Percentiles rank a stretch among this genome's conserved stretches.
phyloP scores from a whole-genome alignment of 129 eudicot species.

The Rutidosis leptorrhynchoides region DNA sequence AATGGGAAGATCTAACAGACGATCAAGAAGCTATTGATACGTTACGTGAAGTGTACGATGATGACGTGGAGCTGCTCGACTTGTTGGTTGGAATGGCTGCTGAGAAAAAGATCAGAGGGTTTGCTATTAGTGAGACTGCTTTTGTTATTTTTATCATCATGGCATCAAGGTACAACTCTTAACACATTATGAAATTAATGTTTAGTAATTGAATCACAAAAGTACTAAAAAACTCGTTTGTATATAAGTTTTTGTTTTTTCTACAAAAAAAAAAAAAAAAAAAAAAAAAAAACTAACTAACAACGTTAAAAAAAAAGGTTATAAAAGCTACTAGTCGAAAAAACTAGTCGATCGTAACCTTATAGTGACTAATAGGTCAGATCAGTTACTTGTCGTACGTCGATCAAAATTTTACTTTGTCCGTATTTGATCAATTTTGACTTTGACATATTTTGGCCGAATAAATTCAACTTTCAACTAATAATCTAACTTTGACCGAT shows the following conservation, averaged over 20 bases:
- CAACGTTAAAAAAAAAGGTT: neutral
- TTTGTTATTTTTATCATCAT: slow-evolving; percentile 48
- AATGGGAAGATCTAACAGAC: slow-evolving; percentile 70
- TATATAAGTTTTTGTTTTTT: too few species aligned
- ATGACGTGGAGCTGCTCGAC: slow-evolving; percentile 55
- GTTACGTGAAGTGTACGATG: slow-evolving; percentile 46
- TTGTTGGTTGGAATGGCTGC: slow-evolving; percentile 57
- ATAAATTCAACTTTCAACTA: too few species aligned
- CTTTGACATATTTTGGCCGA: too few species aligned
- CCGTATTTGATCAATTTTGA: too few species aligned
- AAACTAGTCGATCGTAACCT: too few species aligned
- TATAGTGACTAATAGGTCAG: too few species aligned
- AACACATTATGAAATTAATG: too few species aligned
- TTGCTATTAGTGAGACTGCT: slow-evolving; percentile 67
- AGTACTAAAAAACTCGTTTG: too few species aligned
- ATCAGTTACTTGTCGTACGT: too few species aligned
- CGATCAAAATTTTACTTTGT: too few species aligned
- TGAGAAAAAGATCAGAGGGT: slow-evolving; percentile 64
- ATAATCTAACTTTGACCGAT: too few species aligned
- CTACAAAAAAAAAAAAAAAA: neutral
- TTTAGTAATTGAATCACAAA: too few species aligned
- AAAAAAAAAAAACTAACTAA: neutral
- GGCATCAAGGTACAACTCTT: slow-evolving; percentile 55
- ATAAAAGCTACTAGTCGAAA: neutral
- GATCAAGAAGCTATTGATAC: slow-evolving; percentile 39